phyloP scores from a whole-genome alignment of 2,329 filamentous ascomycete species.

The Pseudogymnoascus sp. region DNA sequence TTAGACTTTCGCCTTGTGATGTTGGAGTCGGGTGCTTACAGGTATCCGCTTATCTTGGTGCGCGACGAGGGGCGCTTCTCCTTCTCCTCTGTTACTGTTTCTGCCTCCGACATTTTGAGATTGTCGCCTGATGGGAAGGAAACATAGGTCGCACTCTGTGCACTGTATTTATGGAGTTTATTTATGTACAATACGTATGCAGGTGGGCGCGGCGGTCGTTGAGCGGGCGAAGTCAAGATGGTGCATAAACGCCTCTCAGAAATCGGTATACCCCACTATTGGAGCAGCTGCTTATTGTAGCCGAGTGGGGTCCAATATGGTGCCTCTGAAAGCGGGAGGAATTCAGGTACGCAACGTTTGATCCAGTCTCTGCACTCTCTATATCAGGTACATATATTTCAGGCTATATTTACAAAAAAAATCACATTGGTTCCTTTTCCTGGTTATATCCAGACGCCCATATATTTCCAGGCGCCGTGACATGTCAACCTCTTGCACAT shows the following conservation, averaged over 20 bases:
- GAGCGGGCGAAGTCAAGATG: slow-evolving; percentile 5
- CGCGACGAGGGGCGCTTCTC: slow-evolving; percentile 4
- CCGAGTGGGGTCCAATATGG: slow-evolving; percentile 2
- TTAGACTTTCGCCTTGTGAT: neutral
- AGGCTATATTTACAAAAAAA: neutral
- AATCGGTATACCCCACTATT: neutral
- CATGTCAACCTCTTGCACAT: neutral
- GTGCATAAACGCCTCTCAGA: neutral
- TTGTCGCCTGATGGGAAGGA: neutral
- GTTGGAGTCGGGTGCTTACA: neutral
- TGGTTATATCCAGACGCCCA: neutral
- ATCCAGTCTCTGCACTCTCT: neutral
- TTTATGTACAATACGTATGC: slow-evolving; percentile 4
- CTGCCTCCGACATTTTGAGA: neutral
- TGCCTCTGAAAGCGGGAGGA: neutral
- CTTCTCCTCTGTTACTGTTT: slow-evolving; percentile 7
- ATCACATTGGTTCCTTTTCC: neutral
- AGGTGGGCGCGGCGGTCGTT: neutral
- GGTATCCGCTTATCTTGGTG: neutral
- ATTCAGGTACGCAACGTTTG: neutral
- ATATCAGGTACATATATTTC: neutral
- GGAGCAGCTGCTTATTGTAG: neutral
- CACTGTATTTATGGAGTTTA: neutral
- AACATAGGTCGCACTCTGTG: neutral
- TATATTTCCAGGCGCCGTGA: neutral